phyloP scores from a whole-genome alignment of 1,139 yeast species.

The Blastobotrys ciferrii region DNA sequence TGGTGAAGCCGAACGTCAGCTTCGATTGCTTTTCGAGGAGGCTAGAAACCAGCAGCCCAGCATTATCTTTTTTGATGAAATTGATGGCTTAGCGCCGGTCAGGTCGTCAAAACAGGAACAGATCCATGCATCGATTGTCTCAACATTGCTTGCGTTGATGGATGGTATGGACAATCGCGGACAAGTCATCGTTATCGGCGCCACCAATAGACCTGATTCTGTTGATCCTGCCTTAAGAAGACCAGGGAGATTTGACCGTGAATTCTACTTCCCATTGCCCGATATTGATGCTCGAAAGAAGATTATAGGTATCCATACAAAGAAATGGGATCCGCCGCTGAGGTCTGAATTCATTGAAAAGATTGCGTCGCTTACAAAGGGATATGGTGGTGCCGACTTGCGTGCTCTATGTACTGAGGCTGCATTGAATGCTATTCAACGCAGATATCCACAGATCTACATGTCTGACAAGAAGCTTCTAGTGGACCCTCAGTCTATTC shows the following conservation, averaged over 20 bases:
- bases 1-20: conserved; percentile 97
- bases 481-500: conserved; percentile 69
- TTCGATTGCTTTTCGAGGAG: conserved; percentile 86
- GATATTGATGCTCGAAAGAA: conserved; percentile 74
- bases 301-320: conserved; percentile 80
- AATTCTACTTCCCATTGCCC: conserved; percentile 93
- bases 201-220: conserved; percentile 96
- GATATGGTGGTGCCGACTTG: conserved; percentile 97
- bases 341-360: conserved; percentile 56
- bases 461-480: conserved; percentile 67
- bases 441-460: conserved; percentile 93
- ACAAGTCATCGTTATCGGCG: conserved; percentile 96
- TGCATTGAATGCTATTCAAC: conserved; percentile 85
- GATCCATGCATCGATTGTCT: conserved; percentile 95
- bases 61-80: conserved; percentile 93
- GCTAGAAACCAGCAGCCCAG: conserved; percentile 96
- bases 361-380: conserved; percentile 81
- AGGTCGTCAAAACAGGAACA: conserved; percentile 96
- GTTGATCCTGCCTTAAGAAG: conserved; percentile 96
- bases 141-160: conserved; percentile 91
- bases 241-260: conserved; percentile 97
- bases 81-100: conserved; percentile 97
- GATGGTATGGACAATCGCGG: conserved; percentile 99
- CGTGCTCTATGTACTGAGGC: conserved; percentile 95
- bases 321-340: conserved; percentile 80